Evolutionary conservation across 768 basidiomycete species (phyloP).

Genomic region (Serendipita vermifera): DNA sequence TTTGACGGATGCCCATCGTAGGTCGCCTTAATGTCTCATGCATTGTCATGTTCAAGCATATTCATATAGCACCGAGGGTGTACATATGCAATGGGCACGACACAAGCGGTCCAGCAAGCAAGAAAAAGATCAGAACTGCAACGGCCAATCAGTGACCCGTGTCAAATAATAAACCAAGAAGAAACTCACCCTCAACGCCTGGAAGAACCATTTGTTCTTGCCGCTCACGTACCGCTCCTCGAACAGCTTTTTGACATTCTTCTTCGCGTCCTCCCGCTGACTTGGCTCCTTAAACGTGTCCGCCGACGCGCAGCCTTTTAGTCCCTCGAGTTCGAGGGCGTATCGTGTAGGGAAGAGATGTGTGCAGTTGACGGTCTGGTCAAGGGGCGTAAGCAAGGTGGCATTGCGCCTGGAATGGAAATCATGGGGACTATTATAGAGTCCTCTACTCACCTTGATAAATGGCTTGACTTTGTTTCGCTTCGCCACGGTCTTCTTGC

Average conservation of each 20-base stretch:
- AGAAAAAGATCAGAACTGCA: conserved; percentile 14
- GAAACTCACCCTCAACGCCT: conserved; percentile 53
- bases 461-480: conserved; percentile 99
- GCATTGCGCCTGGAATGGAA: not conserved
- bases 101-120: not conserved
- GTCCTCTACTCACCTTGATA: conserved; percentile 68
- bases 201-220: conserved; percentile 99
- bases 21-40: too few relatives aligned
- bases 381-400: not conserved
- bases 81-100: conserved; percentile 9
- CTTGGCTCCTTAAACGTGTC: conserved; percentile 98
- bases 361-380: conserved; percentile 87
- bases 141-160: not conserved
- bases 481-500: conserved; percentile 82
- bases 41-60: too few relatives aligned
- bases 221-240: conserved; percentile 90
- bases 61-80: conserved; percentile 2
- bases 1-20: too few relatives aligned
- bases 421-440: not conserved
- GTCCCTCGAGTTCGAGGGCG: conserved; percentile 85
- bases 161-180: not conserved
- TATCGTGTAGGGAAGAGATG: conserved; percentile 99
- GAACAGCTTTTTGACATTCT: conserved; percentile 88
- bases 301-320: conserved; percentile 71
- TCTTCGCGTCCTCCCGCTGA: conserved; percentile 89